Evolutionary conservation across 257 asterid species (phyloP).

Genomic region (Coffea eugenioides): DNA sequence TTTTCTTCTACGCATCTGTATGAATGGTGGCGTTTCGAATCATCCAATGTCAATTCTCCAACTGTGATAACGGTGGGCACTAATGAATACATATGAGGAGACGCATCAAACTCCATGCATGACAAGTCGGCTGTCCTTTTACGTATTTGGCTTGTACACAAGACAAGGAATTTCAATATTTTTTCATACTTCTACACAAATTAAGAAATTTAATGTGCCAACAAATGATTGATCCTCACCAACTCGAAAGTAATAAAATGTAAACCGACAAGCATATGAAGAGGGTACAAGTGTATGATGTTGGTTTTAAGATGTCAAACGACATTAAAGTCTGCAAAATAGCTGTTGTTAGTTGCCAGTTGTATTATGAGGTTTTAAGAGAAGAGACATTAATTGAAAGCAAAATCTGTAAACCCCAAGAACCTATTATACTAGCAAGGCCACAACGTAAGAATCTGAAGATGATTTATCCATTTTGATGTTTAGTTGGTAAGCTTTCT

Average conservation of each 20-base stretch:
- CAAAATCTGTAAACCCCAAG: too few species aligned
- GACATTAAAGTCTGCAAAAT: background rate
- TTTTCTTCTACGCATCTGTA: background rate
- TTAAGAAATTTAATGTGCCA: background rate
- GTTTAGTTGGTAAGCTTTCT: too few species aligned
- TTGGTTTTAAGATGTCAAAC: background rate
- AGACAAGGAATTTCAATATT: background rate
- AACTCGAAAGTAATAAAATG: background rate
- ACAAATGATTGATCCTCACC: too few species aligned
- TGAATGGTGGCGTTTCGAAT: background rate
- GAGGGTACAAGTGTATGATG: background rate
- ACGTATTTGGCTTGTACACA: background rate
- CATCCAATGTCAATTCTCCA: background rate
- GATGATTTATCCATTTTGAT: too few species aligned
- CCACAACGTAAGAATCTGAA: too few species aligned
- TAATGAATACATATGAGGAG: background rate
- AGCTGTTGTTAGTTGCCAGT: background rate
- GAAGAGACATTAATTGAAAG: too few species aligned
- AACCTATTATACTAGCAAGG: too few species aligned
- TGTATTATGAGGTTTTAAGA: background rate
- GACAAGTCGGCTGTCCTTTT: background rate
- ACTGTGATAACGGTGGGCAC: background rate
- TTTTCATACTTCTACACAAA: background rate
- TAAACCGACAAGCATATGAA: background rate
- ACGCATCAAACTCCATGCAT: background rate